Evolutionary conservation across 768 basidiomycete species (phyloP), one percentile per base, ranked within the genome.

Genomic region (Phlebiopsis flavidoalba): DNA sequence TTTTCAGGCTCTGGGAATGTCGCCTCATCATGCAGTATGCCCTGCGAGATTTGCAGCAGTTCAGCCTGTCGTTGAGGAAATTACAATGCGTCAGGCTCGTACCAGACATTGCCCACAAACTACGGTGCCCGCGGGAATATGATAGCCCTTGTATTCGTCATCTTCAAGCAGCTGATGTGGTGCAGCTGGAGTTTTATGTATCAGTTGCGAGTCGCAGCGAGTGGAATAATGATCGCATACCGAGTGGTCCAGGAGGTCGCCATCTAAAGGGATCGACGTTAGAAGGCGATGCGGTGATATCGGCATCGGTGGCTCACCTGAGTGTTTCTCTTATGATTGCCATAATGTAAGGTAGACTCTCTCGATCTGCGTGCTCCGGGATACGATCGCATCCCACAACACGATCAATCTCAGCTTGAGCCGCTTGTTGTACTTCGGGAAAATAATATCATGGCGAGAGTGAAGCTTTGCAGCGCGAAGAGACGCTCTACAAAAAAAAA

Each of bases 11-110:
- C 64, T 3, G 72, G 69, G 59, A 75, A 78, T 21, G 65, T 65
- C 8, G 61, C 53, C 50, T 75, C 73, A 37, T 81, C 70, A 49
- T 74, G 76, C 1, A 75, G 71, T 53, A 80, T 74, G 1, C 74
- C 79, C 63, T 60, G 26, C 3, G 26, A 6, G 5, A 15, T 8
- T 43, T 43, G 21, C 31, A 6, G 17, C n/a, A n/a, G n/a, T n/a
- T n/a, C n/a, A n/a, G n/a, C n/a, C n/a, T n/a, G n/a, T n/a, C n/a
- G n/a, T n/a, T 5, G 21, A 10, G 49, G 4, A 48, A 5, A 15
- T 6, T n/a, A 7, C 8, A 48, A n/a, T 7, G 19, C 5, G 49
- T 5, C 22, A 21, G 31, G 49, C 22, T 12, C 67, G 36, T 49
- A 67, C 71, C 69, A 73, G 33, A 71, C 62, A 49, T 73, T 73